Conservation (phyloP, 73 alveolate genomes). For the Uronychia binucleata region DNA sequence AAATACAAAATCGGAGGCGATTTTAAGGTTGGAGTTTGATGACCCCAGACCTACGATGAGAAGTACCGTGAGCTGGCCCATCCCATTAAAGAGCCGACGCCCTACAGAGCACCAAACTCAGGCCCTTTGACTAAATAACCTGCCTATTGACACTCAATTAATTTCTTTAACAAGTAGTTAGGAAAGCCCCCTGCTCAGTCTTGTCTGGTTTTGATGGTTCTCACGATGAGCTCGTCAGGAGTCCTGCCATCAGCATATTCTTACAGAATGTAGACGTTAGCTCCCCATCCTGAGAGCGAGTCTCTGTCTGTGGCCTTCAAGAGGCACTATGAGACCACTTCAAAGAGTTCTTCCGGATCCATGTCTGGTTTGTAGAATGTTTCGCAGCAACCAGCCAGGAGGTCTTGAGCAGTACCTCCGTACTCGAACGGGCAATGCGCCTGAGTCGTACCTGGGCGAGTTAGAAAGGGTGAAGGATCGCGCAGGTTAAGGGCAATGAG, state of each 20-base stretch:
- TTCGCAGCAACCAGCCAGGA: slow-evolving; percentile 93
- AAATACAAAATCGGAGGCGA: not conserved
- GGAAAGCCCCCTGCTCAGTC: slow-evolving; percentile 49
- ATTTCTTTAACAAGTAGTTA: not conserved
- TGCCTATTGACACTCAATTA: not conserved
- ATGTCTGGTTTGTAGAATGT: slow-evolving; percentile 86
- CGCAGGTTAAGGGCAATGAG: too few species aligned
- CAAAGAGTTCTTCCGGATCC: slow-evolving; percentile 90
- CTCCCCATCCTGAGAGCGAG: slow-evolving; percentile 98
- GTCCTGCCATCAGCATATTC: slow-evolving; percentile 6
- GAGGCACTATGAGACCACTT: slow-evolving; percentile 87
- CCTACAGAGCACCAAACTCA: too few species aligned
- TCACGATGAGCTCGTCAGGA: slow-evolving; percentile 78
- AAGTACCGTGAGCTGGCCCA: too few species aligned
- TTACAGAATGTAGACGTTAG: slow-evolving; percentile 80
- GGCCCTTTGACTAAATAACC: not conserved
- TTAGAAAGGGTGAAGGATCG: slow-evolving; percentile 59
- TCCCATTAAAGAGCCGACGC: too few species aligned
- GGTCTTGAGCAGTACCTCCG: slow-evolving; percentile 91
- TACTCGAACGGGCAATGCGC: slow-evolving; percentile 83
- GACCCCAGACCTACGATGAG: too few species aligned
- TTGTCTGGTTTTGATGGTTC: slow-evolving; percentile 80
- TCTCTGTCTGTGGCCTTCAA: slow-evolving; percentile 95
- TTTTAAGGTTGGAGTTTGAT: not conserved
- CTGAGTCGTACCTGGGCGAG: not conserved